Conservation (phyloP, 2,329 filamentous ascomycete species). For the Pseudocercospora crystallina region DNA sequence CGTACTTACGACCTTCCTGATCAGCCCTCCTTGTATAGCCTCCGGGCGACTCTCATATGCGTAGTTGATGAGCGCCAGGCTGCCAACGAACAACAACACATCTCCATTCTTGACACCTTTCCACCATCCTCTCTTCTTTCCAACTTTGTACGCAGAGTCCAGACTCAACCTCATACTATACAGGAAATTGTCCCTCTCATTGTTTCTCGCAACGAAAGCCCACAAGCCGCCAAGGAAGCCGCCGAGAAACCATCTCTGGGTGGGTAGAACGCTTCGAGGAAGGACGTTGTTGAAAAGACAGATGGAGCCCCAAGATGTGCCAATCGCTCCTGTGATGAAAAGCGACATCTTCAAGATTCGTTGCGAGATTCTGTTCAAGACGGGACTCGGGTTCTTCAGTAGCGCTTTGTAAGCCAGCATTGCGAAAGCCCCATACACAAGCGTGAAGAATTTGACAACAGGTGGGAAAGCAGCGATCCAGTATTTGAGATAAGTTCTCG, state of each 20-base stretch:
- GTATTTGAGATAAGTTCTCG: slow-evolving; percentile 82
- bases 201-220: slow-evolving; percentile 70
- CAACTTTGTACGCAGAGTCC: slow-evolving; percentile 87
- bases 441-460: slow-evolving; percentile 73
- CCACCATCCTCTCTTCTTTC: slow-evolving; percentile 89
- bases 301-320: slow-evolving; percentile 82
- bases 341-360: slow-evolving; percentile 72
- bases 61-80: slow-evolving; percentile 73
- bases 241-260: slow-evolving; percentile 84
- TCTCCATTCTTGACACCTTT: slow-evolving; percentile 78
- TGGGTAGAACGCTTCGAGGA: slow-evolving; percentile 71
- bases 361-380: slow-evolving; percentile 65
- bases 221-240: slow-evolving; percentile 84
- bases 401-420: slow-evolving; percentile 67
- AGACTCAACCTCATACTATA: slow-evolving; percentile 77
- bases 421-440: slow-evolving; percentile 71
- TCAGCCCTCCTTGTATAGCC: slow-evolving; percentile 64
- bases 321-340: slow-evolving; percentile 79
- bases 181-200: slow-evolving; percentile 69
- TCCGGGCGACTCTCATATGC: slow-evolving; percentile 72
- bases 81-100: slow-evolving; percentile 76
- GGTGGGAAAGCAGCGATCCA: slow-evolving; percentile 80
- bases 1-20: slow-evolving; percentile 73
- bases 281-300: slow-evolving; percentile 84
- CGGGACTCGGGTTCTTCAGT: slow-evolving; percentile 66